phyloP scores from a whole-genome alignment of 768 basidiomycete genomes.

The Chlorophyllum brunneum region DNA sequence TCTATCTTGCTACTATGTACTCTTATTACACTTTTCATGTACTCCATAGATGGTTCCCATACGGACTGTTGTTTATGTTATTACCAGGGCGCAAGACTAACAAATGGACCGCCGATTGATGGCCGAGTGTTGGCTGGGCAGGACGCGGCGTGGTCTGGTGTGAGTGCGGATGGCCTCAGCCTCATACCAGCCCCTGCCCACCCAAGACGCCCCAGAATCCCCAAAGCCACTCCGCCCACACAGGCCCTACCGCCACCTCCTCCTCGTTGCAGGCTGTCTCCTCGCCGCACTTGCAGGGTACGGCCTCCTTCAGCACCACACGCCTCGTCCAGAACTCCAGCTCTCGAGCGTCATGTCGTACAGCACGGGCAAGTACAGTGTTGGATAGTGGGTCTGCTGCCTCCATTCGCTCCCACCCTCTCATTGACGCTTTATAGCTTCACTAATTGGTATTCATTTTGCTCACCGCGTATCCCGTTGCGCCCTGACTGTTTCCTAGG shows the following conservation, averaged over 20 bases:
- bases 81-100: too few species aligned
- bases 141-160: not conserved
- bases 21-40: too few species aligned
- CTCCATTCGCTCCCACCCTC: slow-evolving; percentile 10
- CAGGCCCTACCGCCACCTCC: slow-evolving; percentile 11
- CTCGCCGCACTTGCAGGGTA: slow-evolving; percentile 37
- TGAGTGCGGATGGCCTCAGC: not conserved
- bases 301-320: too few species aligned
- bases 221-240: slow-evolving; percentile 17
- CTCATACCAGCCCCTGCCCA: slow-evolving; percentile 22
- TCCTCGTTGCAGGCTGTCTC: slow-evolving; percentile 32
- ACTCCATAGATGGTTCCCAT: too few species aligned
- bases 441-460: slow-evolving; percentile 61
- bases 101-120: too few species aligned
- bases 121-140: not conserved
- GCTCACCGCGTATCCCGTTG: too few species aligned
- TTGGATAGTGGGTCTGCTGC: slow-evolving; percentile 68
- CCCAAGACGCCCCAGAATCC: slow-evolving; percentile 15
- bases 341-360: slow-evolving; percentile 28
- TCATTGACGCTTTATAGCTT: slow-evolving; percentile 46
- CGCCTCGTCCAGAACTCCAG: too few species aligned
- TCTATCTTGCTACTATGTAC: not conserved
- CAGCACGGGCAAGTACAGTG: slow-evolving; percentile 59
- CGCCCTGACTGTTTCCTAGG: too few species aligned
- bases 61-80: not conserved